Conservation (phyloP, 192 early-diverging fungal species). For the Spinellus fusiger region DNA sequence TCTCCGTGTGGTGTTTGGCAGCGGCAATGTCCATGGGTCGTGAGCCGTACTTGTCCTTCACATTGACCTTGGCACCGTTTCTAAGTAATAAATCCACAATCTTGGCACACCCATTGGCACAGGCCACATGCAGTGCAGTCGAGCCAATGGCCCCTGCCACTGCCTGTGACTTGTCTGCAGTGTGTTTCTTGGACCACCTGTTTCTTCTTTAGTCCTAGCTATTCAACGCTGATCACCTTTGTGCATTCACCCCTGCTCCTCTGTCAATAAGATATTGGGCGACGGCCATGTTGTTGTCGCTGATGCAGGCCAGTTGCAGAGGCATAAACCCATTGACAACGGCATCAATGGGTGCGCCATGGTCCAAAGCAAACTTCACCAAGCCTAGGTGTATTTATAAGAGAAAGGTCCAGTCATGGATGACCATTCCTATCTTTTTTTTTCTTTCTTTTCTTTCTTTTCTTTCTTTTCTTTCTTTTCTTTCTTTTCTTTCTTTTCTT, state of each 20-base stretch:
- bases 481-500: neutral
- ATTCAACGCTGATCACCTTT: slow-evolving; percentile 23
- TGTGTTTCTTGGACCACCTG: slow-evolving; percentile 36
- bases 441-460: no score
- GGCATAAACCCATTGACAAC: slow-evolving; percentile 62
- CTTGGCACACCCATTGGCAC: slow-evolving; percentile 62
- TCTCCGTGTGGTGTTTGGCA: slow-evolving; percentile 46
- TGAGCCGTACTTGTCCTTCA: slow-evolving; percentile 57
- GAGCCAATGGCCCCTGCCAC: slow-evolving; percentile 55
- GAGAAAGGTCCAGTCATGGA: neutral
- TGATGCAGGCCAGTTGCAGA: slow-evolving; percentile 64
- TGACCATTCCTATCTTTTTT: no score
- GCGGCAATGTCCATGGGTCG: slow-evolving; percentile 40
- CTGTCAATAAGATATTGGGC: slow-evolving; percentile 64
- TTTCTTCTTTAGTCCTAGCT: neutral
- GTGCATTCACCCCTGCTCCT: slow-evolving; percentile 65
- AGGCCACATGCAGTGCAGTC: slow-evolving; percentile 80
- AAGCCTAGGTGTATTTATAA: slow-evolving; percentile 30
- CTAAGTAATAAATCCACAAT: slow-evolving; percentile 57
- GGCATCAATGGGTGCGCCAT: slow-evolving; percentile 66
- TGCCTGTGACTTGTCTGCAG: slow-evolving; percentile 33
- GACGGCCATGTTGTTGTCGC: slow-evolving; percentile 52
- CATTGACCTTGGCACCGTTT: slow-evolving; percentile 52
- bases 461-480: neutral
- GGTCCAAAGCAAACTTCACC: slow-evolving; percentile 61